phyloP scores from a whole-genome alignment of 2,329 filamentous ascomycete species.

The Hawksworthiomyces lignivorus region DNA sequence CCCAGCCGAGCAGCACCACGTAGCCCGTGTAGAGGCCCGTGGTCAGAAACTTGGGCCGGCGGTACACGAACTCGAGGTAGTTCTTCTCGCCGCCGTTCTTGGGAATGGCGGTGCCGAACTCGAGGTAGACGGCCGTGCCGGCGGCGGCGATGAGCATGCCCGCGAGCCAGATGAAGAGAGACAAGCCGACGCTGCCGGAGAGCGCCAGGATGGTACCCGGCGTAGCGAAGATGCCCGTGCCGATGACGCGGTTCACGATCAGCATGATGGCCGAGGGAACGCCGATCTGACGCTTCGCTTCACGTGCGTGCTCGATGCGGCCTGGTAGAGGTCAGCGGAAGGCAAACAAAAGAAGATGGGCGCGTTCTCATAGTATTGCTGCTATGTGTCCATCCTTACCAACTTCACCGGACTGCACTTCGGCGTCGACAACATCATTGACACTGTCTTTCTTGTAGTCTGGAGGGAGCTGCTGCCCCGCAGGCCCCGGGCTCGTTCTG shows the following conservation, averaged over 20 bases:
- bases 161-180: constrained; percentile 55
- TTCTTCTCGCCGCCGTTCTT: constrained; percentile 60
- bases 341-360: no score
- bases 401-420: not conserved
- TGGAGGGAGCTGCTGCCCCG: not conserved
- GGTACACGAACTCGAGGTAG: constrained; percentile 58
- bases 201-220: constrained; percentile 49
- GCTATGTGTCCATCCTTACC: not conserved
- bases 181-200: constrained; percentile 53
- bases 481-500: not conserved
- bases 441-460: no score
- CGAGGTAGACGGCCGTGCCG: constrained; percentile 57
- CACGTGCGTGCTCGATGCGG: constrained; percentile 31
- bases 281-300: constrained; percentile 48
- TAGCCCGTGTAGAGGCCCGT: constrained; percentile 56
- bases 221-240: constrained; percentile 60
- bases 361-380: not conserved
- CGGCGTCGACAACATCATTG: no score
- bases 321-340: constrained; percentile 15
- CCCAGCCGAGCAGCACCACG: constrained; percentile 57
- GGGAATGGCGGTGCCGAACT: constrained; percentile 58
- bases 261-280: constrained; percentile 48
- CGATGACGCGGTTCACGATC: constrained; percentile 59
- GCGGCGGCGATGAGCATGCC: constrained; percentile 55
- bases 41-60: constrained; percentile 51